Base-by-base conservation (phyloP, 1,139 yeast species). In the Eremothecium sinecaudum region DNA sequence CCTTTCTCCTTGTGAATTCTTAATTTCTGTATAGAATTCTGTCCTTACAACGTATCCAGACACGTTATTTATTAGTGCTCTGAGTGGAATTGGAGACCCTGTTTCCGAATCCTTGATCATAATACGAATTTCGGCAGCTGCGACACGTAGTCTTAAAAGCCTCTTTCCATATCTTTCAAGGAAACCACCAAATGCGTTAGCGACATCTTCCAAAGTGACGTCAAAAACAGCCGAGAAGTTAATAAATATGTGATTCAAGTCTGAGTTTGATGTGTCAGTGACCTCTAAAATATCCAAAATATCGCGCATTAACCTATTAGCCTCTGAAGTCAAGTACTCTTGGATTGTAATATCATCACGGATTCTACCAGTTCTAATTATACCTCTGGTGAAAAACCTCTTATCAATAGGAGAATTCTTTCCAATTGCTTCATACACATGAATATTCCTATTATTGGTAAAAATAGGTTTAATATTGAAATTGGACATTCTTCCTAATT, bases 31-130 rank as follows among this genome's bases (percentile, higher is more conserved):
- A 66, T 87, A 90, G 59, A 90, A 69, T 52, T 92, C 97, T 32
- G 94, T 79, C 63, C 83, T 86, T 43, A 90, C 97, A 45, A 90
- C 98, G 57, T 87, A 92, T 52, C 98, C 98, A 47, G 94, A 81
- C 31, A 90, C 95, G 53, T 90, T 90, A 64, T 81, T 87, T 52
- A 92, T 87, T 63, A 90, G 77, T 31, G 97, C 98, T 61, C 98
- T 79, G 50, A 90, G 73, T 54, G 98, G 97, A 76, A 82, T 83
- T 35, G 94, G 86, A 45, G 74, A 72, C 41, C 95, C 95, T 32
- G 87, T 76, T 38, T 69, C 67, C 37, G 92, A 82, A 58, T 92
- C 96, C 38, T 90, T 79, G 58, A 95, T 86, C 66, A 83, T 86
- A 52, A 90, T 92, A 59, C 98, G 76, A 46, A 90, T 84, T 65